Percentiles rank a stretch among this genome's conserved stretches.
Conservation (phyloP, 306 rosid genomes). For the Begonia loranthoides region DNA sequence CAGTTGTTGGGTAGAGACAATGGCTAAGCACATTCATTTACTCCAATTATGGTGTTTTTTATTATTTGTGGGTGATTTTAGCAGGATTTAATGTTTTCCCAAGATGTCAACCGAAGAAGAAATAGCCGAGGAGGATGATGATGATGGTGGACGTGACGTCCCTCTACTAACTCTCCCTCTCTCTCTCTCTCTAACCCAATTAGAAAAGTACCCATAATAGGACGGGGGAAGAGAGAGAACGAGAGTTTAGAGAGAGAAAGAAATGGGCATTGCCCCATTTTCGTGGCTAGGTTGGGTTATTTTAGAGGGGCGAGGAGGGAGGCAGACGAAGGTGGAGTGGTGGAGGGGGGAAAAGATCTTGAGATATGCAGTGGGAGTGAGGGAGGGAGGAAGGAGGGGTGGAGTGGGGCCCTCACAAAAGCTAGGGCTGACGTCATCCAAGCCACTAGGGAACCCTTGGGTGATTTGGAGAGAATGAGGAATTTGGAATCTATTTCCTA, state of each 20-base stretch:
- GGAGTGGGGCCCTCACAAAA: conserved; percentile 21
- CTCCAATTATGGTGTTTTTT: not conserved
- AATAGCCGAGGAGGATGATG: conserved; percentile 63
- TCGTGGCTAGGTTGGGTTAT: conserved; percentile 40
- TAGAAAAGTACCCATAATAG: conserved; percentile 5
- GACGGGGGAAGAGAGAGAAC: not conserved
- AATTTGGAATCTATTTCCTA: conserved; percentile 38
- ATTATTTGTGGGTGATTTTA: conserved; percentile 18
- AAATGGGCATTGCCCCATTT: not conserved
- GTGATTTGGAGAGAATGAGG: conserved; percentile 19
- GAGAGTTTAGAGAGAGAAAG: not conserved
- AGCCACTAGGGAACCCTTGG: conserved; percentile 24
- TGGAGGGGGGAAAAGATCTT: conserved; percentile 25
- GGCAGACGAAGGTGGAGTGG: conserved; percentile 16
- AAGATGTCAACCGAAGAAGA: conserved; percentile 47
- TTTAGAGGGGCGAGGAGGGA: not conserved
- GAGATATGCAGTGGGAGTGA: conserved; percentile 13
- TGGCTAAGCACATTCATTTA: no score
- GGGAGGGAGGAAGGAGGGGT: no score
- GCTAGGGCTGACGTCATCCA: conserved; percentile 25
- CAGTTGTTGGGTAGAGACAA: no score
- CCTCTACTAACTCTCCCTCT: conserved; percentile 25
- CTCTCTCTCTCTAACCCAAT: conserved; percentile 17
- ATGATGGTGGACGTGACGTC: conserved; percentile 61
- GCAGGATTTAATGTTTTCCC: conserved; percentile 33